Evolutionary conservation across 2,329 filamentous ascomycete genomes (phyloP).

Genomic region (Conoideocrella luteorostrata): DNA sequence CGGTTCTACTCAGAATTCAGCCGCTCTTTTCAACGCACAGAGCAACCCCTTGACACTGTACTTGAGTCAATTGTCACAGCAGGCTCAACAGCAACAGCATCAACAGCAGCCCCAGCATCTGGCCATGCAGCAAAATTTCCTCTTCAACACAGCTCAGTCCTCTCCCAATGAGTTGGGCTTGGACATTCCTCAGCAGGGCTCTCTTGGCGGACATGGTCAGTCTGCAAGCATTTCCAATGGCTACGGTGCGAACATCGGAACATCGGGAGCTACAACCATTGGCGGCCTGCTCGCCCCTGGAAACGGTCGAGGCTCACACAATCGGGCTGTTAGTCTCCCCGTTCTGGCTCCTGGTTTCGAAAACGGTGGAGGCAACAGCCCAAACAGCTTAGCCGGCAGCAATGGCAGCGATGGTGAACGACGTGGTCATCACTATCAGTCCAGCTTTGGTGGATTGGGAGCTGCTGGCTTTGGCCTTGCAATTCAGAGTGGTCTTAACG

Average conservation of each 20-base stretch:
- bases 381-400: constrained; percentile 40
- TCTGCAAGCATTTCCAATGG: constrained; percentile 62
- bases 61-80: constrained; percentile 72
- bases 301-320: constrained; percentile 56
- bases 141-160: constrained; percentile 68
- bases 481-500: constrained; percentile 58
- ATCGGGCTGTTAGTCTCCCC: constrained; percentile 83
- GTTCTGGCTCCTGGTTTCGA: constrained; percentile 58
- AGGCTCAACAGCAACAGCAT: constrained; percentile 67
- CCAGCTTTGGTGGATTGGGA: constrained; percentile 54
- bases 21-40: constrained; percentile 70
- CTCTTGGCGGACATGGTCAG: constrained; percentile 55
- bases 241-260: constrained; percentile 46
- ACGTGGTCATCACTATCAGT: constrained; percentile 60
- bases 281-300: constrained; percentile 71
- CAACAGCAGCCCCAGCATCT: constrained; percentile 68
- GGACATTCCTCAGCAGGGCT: constrained; percentile 56
- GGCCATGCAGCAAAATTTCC: constrained; percentile 68
- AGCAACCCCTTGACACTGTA: constrained; percentile 94
- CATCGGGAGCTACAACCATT: constrained; percentile 59
- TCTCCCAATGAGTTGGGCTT: constrained; percentile 50
- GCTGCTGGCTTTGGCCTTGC: constrained; percentile 52
- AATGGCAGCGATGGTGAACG: constrained; percentile 46
- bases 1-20: constrained; percentile 54
- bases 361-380: constrained; percentile 50